Percentiles rank a stretch among this genome's conserved stretches.
Evolutionary conservation across 192 early-diverging fungal species (phyloP).

Genomic region (Coemansia sp.): DNA sequence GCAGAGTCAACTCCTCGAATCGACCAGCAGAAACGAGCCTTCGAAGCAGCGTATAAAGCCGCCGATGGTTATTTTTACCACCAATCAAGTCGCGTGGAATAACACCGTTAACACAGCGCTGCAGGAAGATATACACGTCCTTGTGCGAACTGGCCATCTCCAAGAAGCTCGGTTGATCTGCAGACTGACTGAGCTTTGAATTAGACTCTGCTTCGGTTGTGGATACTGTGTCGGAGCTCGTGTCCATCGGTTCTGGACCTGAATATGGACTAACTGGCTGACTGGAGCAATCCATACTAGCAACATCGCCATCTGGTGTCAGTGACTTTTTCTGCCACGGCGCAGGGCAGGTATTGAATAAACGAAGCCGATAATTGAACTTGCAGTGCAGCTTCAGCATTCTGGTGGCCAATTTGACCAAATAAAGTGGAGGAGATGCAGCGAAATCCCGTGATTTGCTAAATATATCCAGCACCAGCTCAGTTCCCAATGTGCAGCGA

Average conservation of each 20-base stretch:
- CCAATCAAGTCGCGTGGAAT: conserved; percentile 68
- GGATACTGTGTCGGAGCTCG: not conserved
- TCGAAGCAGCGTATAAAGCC: conserved; percentile 56
- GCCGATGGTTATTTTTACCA: conserved; percentile 54
- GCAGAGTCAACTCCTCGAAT: conserved; percentile 61
- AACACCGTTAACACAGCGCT: conserved; percentile 51
- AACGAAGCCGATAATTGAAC: conserved; percentile 46
- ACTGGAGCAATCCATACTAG: not conserved
- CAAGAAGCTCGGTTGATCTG: conserved; percentile 12
- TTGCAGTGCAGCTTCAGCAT: conserved; percentile 49
- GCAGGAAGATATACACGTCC: conserved; percentile 53
- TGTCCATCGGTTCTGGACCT: not conserved
- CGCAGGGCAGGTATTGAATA: conserved; percentile 52
- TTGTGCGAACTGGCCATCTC: conserved; percentile 16
- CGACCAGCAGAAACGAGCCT: conserved; percentile 57
- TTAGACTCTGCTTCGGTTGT: not conserved
- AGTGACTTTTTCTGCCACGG: conserved; percentile 35
- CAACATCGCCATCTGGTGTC: conserved; percentile 2
- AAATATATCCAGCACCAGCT: conserved; percentile 26
- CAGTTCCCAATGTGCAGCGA: not conserved
- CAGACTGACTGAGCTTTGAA: not conserved
- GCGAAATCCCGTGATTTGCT: not conserved
- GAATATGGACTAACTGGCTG: not conserved
- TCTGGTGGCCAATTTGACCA: conserved; percentile 30
- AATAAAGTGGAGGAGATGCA: conserved; percentile 8